Base-by-base conservation (phyloP, 2,329 filamentous ascomycete genomes). In the Stachybotrys elegans region DNA sequence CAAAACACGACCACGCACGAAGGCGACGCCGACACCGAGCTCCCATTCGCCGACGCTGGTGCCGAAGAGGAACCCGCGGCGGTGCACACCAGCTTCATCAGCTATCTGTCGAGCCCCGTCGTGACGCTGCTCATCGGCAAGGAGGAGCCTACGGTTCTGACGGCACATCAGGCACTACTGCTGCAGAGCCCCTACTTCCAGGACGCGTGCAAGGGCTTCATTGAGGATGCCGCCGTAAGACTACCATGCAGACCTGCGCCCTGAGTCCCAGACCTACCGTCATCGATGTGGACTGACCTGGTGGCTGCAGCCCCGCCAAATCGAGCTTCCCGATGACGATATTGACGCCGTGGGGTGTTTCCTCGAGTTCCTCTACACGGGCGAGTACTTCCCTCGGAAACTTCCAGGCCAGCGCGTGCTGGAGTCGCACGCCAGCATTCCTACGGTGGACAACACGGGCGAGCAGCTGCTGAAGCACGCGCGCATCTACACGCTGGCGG, bases 381-480 rank as follows among this genome's bases (percentile, higher is more conserved):
- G 62, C 51, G 66, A 69, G 51, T 69, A 96, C 74, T 94, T 92
- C 68, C 88, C 89, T 17, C 76, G 76, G 54, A 79, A 82, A 56
- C 60, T 83, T 13, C 66, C 76, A 14, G 79, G 80, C 43, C 76
- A 83, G 55, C 82, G 81, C 35, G 69, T 75, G 22, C 79, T 94
- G 37, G 88, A 94, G 60, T 62, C 73, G 43, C 85, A 92, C 59
- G 77, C 84, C 0, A 67, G 75, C 7, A 63, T 81, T 12, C 85
- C 86, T 4, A 62, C 68, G 1, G 72, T 88, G 45, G 90, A 95
- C 67, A 76, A 88, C 60, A 79, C 79, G n/a, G 90, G 90, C 52
- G 77, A 84, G 13, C 86, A 92, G 59, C 82, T 96, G 16, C 81
- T 96, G 48, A 88, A 87, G 58, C 91, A 96, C 63, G 91, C 91